Evolutionary conservation across 805 yeast genomes (phyloP).

Genomic region (Osmozyma mogii): DNA sequence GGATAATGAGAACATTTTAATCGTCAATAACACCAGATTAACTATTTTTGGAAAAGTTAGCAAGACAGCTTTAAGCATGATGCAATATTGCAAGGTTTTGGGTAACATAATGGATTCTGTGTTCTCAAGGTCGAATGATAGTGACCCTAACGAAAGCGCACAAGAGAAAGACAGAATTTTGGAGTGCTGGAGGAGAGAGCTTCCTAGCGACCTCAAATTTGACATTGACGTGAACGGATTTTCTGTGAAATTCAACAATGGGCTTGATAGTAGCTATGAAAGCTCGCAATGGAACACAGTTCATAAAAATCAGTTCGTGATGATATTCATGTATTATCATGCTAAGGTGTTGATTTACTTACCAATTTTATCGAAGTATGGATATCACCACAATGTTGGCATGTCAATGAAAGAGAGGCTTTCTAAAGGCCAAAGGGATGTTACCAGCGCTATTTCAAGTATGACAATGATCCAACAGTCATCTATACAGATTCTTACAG

Average conservation of each 20-base stretch:
- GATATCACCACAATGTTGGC: constrained; percentile 35
- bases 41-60: constrained; percentile 66
- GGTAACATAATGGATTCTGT: constrained; percentile 68
- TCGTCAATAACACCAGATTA: constrained; percentile 50
- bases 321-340: constrained; percentile 40
- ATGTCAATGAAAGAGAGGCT: constrained; percentile 30
- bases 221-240: constrained; percentile 56
- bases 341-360: constrained; percentile 36
- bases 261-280: too few species aligned
- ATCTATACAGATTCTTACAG: constrained; percentile 49
- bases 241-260: constrained; percentile 24
- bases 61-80: constrained; percentile 51
- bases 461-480: constrained; percentile 65
- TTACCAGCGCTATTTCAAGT: constrained; percentile 37
- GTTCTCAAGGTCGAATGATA: constrained; percentile 47
- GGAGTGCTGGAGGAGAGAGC: constrained; percentile 70
- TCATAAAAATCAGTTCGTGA: constrained; percentile 41
- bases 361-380: constrained; percentile 34
- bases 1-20: constrained; percentile 48
- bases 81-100: constrained; percentile 64
- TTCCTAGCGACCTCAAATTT: constrained; percentile 55
- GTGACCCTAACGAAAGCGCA: constrained; percentile 20
- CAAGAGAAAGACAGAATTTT: constrained; percentile 51
- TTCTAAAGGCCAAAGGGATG: constrained; percentile 29
- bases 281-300: constrained; percentile 15